Evolutionary conservation across 1,284 basidiomycete species (phyloP), one percentile per base, ranked within the genome.

Genomic region (Volvariella surrecta): DNA sequence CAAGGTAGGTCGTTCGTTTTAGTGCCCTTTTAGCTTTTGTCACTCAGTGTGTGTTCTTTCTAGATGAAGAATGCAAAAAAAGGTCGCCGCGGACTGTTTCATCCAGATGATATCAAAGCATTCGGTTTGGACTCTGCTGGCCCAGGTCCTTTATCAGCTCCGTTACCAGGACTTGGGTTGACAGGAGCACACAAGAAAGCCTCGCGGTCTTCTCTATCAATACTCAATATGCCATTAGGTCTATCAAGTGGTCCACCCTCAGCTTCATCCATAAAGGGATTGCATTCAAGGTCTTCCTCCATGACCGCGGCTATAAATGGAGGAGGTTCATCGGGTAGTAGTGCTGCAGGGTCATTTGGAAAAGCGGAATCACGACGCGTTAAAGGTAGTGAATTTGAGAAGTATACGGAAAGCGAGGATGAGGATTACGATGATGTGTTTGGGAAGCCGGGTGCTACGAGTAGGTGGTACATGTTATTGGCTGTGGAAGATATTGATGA

Each of bases 371-470:
- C 78, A 2, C 65, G 66, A 48, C 62, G 70, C 42, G 75, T 67
- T 65, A 67, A 43, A 39, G 41, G 24, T 20, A 13, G 37, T 32
- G 82, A 82, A 58, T 80, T 93, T 53, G 76, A 76, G 15, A 90
- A 91, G 59, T 94, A 93, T 60, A 69, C 85, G 4, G 92, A 94
- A 61, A 75, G 75, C 17, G 88, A 90, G 32, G 74, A 87, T 34
- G 90, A 94, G 55, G 85, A 93, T 58, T 93, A 92, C 56, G 88
- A 91, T 40, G 90, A 93, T 63, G 79, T 93, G n/a, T 92, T 93
- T 59, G 88, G 77, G 46, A 87, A 86, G 60, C 69, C 68, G 22
- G 82, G 73, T 48, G 74, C 77, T 18, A 69, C 72, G 10, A 66
- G 84, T 83, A 51, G 58, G 80, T 62, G 11, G 3, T 11, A 18